A percentile compares a stretch with the other conserved stretches of the same genome.
These are phyloP conservation scores for Penicillium silybi DNA, from an alignment of 495 filamentous ascomycete genomes.

Conservation along the genomic window DNA sequence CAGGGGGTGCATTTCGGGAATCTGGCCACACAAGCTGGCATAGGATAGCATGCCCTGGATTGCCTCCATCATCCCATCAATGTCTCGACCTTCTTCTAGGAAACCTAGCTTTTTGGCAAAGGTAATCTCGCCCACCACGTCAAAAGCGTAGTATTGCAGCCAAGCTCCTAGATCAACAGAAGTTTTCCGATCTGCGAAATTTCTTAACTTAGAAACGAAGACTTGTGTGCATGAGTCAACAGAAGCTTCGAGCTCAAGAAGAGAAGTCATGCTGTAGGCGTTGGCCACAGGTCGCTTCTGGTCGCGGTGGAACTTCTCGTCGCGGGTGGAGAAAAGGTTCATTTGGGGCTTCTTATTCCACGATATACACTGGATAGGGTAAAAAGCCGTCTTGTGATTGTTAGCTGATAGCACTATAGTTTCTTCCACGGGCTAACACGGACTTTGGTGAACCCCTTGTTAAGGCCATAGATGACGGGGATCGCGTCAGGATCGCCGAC, in stretches of 20 bases:
- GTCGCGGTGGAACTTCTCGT: conserved; percentile 22
- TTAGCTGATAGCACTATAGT: not conserved
- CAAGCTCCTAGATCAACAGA: conserved; percentile 36
- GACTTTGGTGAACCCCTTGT: conserved; percentile 38
- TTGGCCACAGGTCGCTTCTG: conserved; percentile 29
- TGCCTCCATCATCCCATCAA: conserved; percentile 34
- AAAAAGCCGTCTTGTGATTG: conserved; percentile 35
- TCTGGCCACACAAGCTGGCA: conserved; percentile 24
- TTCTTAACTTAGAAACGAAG: conserved; percentile 19
- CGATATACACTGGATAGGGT: conserved; percentile 33
- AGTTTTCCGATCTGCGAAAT: conserved; percentile 12
- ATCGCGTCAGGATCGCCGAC: conserved; percentile 36
- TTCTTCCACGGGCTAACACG: not conserved
- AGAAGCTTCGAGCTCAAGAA: conserved; percentile 30
- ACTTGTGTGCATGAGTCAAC: conserved; percentile 32
- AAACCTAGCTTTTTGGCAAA: conserved; percentile 40
- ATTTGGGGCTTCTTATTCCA: conserved; percentile 28
- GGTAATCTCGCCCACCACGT: conserved; percentile 37
- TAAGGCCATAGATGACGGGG: conserved; percentile 35
- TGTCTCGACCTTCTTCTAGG: conserved; percentile 33
- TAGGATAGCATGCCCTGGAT: conserved; percentile 26
- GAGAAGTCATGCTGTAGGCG: conserved; percentile 29
- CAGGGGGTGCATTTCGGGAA: conserved; percentile 28
- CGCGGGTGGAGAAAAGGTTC: conserved; percentile 34
- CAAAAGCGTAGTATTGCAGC: conserved; percentile 47